Evolutionary conservation across 352 stramenopile genomes (phyloP), one percentile per base, ranked within the genome.

Genomic region (Globisporangium polare): DNA sequence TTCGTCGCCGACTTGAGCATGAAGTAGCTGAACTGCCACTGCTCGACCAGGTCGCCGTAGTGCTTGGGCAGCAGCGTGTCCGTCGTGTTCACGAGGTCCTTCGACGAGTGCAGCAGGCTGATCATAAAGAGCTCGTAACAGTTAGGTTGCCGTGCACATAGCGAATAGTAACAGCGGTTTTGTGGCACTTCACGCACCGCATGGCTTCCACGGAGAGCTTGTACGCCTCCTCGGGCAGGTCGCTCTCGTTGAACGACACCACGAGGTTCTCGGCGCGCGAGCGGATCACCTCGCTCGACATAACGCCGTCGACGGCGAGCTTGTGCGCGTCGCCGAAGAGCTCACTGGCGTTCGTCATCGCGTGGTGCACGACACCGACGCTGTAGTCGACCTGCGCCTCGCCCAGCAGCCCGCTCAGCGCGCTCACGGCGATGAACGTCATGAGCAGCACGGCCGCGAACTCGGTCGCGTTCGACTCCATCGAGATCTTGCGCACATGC

Each of bases 301-400:
- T 53, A 5, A 72, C 50, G 39, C 66, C 73, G 20, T 85, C 53
- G 1, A 43, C 52, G 7, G 71, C 72, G 26, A 88, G 43, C 1
- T 63, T 52, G 41, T 78, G 78, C 17, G 78, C 67, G 13, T 72
- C 60, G 22, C 68, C 58, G 43, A 94, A 91, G 45, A 76, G 61
- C 31, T 76, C 47, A 45, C 80, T 92, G 3, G 73, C 76, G 62
- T 94, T 94, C 41, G 70, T 75, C 82, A 94, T 90, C 20, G 80
- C 84, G 53, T 88, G 73, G 42, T 75, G 72, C 56, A 92, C 72
- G 31, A 90, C 72, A 9, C 83, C 74, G n/a, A 83, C 78, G 54
- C 82, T 90, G 77, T 94, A 94, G 68, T 94, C 82, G 29, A 92
- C 80, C 53, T 94, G 84, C 29, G 80, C 84, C 65, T 92, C 82